Percentiles rank a stretch among this genome's conserved stretches.
Evolutionary conservation across 805 yeast genomes (phyloP).

Genomic region (Lachancea waltii): DNA sequence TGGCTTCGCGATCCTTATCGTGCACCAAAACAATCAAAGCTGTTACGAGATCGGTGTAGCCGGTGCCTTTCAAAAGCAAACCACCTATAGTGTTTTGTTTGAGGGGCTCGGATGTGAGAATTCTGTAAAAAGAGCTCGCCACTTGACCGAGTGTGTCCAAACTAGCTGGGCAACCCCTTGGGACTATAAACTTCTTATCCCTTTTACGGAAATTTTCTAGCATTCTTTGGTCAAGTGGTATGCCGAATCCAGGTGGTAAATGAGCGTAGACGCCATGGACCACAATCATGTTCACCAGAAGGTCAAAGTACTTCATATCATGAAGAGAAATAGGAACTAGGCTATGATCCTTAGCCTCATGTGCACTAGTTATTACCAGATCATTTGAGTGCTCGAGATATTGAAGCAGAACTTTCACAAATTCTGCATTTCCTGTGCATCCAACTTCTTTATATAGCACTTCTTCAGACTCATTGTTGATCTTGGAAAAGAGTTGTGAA

Average conservation of each 20-base stretch:
- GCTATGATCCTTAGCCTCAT: constrained; percentile 17
- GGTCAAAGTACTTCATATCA: constrained; percentile 72
- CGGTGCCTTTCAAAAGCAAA: constrained; percentile 57
- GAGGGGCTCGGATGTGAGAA: constrained; percentile 17
- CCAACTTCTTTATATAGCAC: constrained; percentile 14
- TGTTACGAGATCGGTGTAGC: constrained; percentile 53
- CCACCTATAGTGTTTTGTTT: constrained; percentile 25
- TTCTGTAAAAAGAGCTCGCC: constrained; percentile 16
- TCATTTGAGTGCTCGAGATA: constrained; percentile 13
- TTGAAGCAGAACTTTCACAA: constrained; percentile 17
- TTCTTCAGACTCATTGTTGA: constrained; percentile 4
- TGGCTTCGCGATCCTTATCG: constrained; percentile 29
- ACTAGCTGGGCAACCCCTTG: constrained; percentile 11
- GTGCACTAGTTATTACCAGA: background rate
- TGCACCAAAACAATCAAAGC: constrained; percentile 38
- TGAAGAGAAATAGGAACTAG: constrained; percentile 65
- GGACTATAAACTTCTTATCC: constrained; percentile 23
- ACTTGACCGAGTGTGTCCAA: constrained; percentile 13
- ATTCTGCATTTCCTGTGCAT: constrained; percentile 13
- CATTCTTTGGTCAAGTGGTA: constrained; percentile 56
- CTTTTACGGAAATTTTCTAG: constrained; percentile 41
- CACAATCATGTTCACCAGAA: constrained; percentile 55
- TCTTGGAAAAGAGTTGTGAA: constrained; percentile 14
- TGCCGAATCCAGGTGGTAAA: constrained; percentile 49
- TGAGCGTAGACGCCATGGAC: constrained; percentile 67